Conservation (phyloP, 768 basidiomycete genomes). For the Boletus sp. region DNA sequence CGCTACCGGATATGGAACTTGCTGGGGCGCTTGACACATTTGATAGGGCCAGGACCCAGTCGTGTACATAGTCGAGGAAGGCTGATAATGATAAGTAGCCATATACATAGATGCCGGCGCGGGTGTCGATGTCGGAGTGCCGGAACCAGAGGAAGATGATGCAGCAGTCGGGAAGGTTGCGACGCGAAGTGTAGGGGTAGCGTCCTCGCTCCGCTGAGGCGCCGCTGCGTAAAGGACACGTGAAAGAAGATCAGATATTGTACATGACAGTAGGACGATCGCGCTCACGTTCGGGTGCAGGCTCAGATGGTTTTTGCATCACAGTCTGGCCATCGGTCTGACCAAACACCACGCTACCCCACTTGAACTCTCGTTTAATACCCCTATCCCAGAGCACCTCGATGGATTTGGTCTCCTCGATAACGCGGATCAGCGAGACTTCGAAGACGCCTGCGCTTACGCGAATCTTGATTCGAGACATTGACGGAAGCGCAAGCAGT, state of each 20-base stretch:
- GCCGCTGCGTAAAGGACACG: slow-evolving; percentile 12
- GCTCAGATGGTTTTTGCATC: slow-evolving; percentile 68
- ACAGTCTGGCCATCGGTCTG: slow-evolving; percentile 62
- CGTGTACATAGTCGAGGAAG: slow-evolving; percentile 17
- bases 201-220: slow-evolving; percentile 11
- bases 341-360: slow-evolving; percentile 80
- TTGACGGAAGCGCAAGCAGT: slow-evolving; percentile 64
- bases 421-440: slow-evolving; percentile 70
- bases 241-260: slow-evolving; percentile 8
- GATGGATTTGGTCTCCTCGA: slow-evolving; percentile 67
- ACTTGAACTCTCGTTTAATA: slow-evolving; percentile 74
- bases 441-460: slow-evolving; percentile 85
- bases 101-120: slow-evolving; percentile 21
- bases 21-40: slow-evolving; percentile 19
- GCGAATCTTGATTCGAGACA: slow-evolving; percentile 81
- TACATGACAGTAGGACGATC: neutral
- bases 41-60: slow-evolving; percentile 37
- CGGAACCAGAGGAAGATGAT: slow-evolving; percentile 22
- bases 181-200: slow-evolving; percentile 20
- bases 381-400: slow-evolving; percentile 82
- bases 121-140: slow-evolving; percentile 17
- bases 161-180: slow-evolving; percentile 24
- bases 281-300: slow-evolving; percentile 48
- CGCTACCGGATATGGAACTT: slow-evolving; percentile 20
- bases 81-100: slow-evolving; percentile 21